phyloP scores from a whole-genome alignment of 305 asterid species.

The Plantago rigida region DNA sequence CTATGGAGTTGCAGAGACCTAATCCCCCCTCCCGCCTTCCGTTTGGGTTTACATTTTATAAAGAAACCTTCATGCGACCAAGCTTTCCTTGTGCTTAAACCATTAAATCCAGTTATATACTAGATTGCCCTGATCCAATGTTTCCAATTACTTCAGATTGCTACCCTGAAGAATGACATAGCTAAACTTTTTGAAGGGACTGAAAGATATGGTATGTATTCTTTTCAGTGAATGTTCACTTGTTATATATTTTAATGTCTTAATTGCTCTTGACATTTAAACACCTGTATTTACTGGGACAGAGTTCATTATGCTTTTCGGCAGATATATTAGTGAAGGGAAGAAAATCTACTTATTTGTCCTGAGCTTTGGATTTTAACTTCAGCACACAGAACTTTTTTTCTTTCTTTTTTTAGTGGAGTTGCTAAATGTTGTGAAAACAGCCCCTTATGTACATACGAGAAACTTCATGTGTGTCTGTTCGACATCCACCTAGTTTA shows the following conservation, averaged over 20 bases:
- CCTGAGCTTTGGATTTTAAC: constrained; percentile 14
- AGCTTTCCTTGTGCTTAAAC: not conserved
- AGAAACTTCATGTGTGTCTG: not conserved
- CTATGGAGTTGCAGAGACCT: no score
- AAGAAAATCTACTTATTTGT: constrained; percentile 8
- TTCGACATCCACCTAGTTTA: not conserved
- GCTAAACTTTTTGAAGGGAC: constrained; percentile 74
- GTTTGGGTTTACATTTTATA: no score
- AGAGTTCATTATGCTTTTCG: not conserved
- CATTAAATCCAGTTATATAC: constrained; percentile 10
- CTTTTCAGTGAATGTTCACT: not conserved
- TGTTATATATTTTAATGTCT: not conserved
- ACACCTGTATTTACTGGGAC: not conserved
- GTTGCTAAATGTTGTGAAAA: not conserved
- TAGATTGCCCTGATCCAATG: constrained; percentile 27
- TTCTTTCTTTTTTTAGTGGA: not conserved
- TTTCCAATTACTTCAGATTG: constrained; percentile 46
- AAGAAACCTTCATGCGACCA: no score
- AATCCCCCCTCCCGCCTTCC: no score
- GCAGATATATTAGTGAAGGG: not conserved
- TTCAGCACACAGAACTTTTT: not conserved
- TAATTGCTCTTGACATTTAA: not conserved
- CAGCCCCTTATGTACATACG: no score
- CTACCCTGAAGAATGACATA: constrained; percentile 56
- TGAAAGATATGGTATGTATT: constrained; percentile 65